Evolutionary conservation across 75 land plant species (phyloP), one percentile per base, ranked within the genome.

Genomic region (Pseudotsuga menziesii): DNA sequence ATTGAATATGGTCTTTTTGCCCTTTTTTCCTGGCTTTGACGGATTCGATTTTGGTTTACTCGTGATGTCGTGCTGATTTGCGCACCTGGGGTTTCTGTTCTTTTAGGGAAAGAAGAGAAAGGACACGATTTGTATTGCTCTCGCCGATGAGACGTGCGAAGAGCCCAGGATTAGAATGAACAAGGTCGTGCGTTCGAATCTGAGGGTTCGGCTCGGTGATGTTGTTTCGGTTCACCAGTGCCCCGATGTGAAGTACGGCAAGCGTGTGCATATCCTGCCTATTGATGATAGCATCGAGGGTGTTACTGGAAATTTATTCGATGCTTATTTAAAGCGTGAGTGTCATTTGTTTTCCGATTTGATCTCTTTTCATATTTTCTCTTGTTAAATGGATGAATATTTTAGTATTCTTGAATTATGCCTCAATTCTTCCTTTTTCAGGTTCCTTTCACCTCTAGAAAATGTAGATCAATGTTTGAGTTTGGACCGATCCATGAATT

Each of bases 161-260:
- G 79, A 76, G 60, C 83, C 85, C 14, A 84, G 81, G 76, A 84
- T 84, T 16, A 61, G 79, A 15, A 84, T 84, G 85, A 84, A 84
- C 85, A 84, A 84, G 69, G 85, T 84, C 8, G 85, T 84, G 29
- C 66, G 85, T 15, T 74, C 79, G 27, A 84, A 84, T 61, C 67
- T 84, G 26, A 35, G 85, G 29, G 85, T 84, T 17, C 56, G 84
- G 8, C 57, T 84, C 16, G 85, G 84, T 5, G 84, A 84, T 57
- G 83, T 84, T 3, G 85, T 84, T n/a, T 84, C 85, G 5, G 76
- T 83, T 4, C 84, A 82, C 39, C 84, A 78, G 54, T 82, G 81
- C 73, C 66, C 84, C 9, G 78, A 83, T 83, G 82, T 83, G 7
- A 83, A 83, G 58, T 83, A 83, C 63, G 84, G 84, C 23, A 83